Percentiles rank a stretch among this genome's conserved stretches.
Evolutionary conservation across 2,329 filamentous ascomycete genomes (phyloP).

Genomic region (Aspergillus sp.): DNA sequence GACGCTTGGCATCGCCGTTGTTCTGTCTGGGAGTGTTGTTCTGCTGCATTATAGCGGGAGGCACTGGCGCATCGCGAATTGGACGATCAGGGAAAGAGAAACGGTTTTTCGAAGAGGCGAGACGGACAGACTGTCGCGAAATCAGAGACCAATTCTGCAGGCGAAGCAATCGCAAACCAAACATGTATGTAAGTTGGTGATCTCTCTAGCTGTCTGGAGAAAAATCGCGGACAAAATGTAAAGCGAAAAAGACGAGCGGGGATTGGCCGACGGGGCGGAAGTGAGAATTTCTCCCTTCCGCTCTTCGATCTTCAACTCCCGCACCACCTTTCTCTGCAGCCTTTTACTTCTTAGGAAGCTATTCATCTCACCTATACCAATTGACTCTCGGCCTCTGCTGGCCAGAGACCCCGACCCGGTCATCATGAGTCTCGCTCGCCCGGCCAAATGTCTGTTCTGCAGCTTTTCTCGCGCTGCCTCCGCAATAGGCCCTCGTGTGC

Average conservation of each 20-base stretch:
- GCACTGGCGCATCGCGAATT: constrained; percentile 14
- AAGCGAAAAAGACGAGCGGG: constrained; percentile 12
- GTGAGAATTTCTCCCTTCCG: neutral
- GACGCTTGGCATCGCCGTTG: constrained; percentile 19
- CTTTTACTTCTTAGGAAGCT: neutral
- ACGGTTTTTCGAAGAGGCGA: constrained; percentile 1
- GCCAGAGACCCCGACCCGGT: constrained; percentile 19
- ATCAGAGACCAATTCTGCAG: neutral
- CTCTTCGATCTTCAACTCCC: neutral
- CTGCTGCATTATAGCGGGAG: constrained; percentile 19
- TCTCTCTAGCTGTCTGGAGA: neutral
- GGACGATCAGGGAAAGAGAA: neutral
- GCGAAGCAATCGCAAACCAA: neutral
- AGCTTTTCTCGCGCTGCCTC: constrained; percentile 37
- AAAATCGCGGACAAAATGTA: neutral
- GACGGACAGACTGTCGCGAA: neutral
- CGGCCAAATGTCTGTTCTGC: constrained; percentile 47
- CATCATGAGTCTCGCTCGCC: constrained; percentile 45
- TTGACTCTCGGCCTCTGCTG: constrained; percentile 17
- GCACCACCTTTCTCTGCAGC: neutral
- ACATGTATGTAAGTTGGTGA: neutral
- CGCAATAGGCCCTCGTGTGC: constrained; percentile 32
- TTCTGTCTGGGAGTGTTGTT: constrained; percentile 18
- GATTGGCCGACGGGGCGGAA: constrained; percentile 13
- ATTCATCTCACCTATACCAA: constrained; percentile 1